These are phyloP conservation scores for Citrus inodora DNA, from an alignment of 345 rosid genomes.

Conservation along the genomic window DNA sequence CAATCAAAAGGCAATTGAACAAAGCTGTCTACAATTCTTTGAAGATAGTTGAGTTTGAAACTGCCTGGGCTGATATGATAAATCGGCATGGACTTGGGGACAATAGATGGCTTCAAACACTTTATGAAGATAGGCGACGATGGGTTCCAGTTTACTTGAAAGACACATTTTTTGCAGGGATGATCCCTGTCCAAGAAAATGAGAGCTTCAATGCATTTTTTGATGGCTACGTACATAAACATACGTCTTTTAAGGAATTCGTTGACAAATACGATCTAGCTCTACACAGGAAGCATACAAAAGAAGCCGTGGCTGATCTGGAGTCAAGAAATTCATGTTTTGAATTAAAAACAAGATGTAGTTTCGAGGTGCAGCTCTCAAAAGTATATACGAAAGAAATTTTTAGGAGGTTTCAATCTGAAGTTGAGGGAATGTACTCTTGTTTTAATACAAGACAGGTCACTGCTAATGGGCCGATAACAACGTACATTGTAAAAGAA, in stretches of 20 bases:
- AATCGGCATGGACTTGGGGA: conserved; percentile 37
- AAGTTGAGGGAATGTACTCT: conserved; percentile 52
- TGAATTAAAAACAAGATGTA: conserved; percentile 45
- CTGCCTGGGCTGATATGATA: conserved; percentile 44
- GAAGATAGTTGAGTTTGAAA: conserved; percentile 47
- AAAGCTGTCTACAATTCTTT: conserved; percentile 44
- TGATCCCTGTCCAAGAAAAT: conserved; percentile 44
- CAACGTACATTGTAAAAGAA: conserved; percentile 49
- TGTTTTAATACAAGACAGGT: conserved; percentile 54
- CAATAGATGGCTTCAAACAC: conserved; percentile 46
- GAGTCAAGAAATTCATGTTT: conserved; percentile 34
- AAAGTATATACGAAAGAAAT: conserved; percentile 41
- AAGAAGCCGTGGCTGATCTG: conserved; percentile 46
- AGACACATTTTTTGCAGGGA: conserved; percentile 46
- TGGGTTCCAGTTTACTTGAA: conserved; percentile 62
- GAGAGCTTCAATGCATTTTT: conserved; percentile 50
- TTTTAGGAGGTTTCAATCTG: conserved; percentile 43
- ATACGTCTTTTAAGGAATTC: conserved; percentile 53
- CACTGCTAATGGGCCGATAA: conserved; percentile 33
- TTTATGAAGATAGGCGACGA: conserved; percentile 39
- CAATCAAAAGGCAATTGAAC: conserved; percentile 33
- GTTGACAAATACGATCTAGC: conserved; percentile 51
- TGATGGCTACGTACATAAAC: conserved; percentile 61
- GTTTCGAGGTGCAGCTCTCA: conserved; percentile 49
- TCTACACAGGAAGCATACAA: conserved; percentile 45